A percentile compares a stretch with the other conserved stretches of the same genome.
These are phyloP conservation scores for Heterococcus sp. DNA, from an alignment of 108 stramenopile genomes.

Conservation along the genomic window DNA sequence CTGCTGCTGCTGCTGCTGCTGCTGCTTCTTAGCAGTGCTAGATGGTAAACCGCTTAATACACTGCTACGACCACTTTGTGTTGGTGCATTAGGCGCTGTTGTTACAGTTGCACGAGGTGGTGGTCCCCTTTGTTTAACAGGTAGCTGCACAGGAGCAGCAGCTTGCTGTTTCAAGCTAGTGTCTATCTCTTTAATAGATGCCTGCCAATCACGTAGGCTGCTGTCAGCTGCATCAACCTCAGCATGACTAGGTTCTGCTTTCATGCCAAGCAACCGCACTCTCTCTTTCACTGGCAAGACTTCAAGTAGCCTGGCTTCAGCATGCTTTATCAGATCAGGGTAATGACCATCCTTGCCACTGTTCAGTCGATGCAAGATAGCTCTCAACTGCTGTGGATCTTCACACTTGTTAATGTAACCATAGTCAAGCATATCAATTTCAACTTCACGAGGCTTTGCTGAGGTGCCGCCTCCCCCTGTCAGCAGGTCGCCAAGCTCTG, in stretches of 20 bases:
- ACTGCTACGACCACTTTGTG: neutral
- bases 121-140: neutral
- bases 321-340: slow-evolving; percentile 52
- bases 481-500: too few species aligned
- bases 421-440: slow-evolving; percentile 70
- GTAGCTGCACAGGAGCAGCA: too few species aligned
- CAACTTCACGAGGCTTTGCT: slow-evolving; percentile 20
- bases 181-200: neutral
- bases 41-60: too few species aligned
- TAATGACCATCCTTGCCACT: slow-evolving; percentile 61
- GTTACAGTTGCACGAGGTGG: neutral
- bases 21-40: too few species aligned
- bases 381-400: slow-evolving; percentile 34
- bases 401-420: slow-evolving; percentile 57
- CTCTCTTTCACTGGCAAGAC: slow-evolving; percentile 51
- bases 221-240: neutral
- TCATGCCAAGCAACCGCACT: slow-evolving; percentile 28
- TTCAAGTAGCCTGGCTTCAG: slow-evolving; percentile 46
- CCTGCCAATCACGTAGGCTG: neutral
- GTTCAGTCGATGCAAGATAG: slow-evolving; percentile 49
- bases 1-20: too few species aligned
- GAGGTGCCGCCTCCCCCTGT: too few species aligned
- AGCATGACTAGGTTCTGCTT: neutral
- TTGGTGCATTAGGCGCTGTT: too few species aligned
- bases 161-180: too few species aligned